Percentiles rank a stretch among this genome's conserved stretches.
Evolutionary conservation across 495 filamentous ascomycete species (phyloP).

Genomic region (Hypoxylon fuscum): DNA sequence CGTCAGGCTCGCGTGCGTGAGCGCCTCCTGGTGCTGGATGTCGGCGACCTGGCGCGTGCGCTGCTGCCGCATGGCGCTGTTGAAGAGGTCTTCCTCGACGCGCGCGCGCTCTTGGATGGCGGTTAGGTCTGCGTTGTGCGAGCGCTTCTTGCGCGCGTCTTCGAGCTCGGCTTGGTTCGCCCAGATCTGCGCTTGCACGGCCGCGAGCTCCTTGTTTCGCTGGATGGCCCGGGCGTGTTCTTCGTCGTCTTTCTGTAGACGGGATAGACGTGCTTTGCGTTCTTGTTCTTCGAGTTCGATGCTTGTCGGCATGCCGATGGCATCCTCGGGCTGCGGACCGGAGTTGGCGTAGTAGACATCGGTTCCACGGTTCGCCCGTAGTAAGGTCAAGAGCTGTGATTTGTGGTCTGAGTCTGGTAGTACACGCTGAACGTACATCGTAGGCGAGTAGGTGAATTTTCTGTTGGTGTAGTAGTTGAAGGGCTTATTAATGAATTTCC

Average conservation of each 20-base stretch:
- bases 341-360: conserved; percentile 60
- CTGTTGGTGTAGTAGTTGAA: conserved; percentile 56
- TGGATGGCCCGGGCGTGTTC: conserved; percentile 50
- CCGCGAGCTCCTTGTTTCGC: conserved; percentile 53
- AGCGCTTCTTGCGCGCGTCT: conserved; percentile 47
- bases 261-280: conserved; percentile 49
- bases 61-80: conserved; percentile 43
- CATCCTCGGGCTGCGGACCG: conserved; percentile 55
- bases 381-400: conserved; percentile 49
- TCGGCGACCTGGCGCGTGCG: conserved; percentile 42
- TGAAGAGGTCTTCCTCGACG: conserved; percentile 49
- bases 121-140: conserved; percentile 37
- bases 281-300: conserved; percentile 56
- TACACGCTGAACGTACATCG: conserved; percentile 53
- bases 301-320: conserved; percentile 53
- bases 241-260: conserved; percentile 47
- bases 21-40: conserved; percentile 48
- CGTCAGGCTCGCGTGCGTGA: conserved; percentile 51
- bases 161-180: conserved; percentile 55
- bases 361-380: conserved; percentile 52
- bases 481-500: conserved; percentile 56
- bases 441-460: conserved; percentile 54
- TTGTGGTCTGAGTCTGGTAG: conserved; percentile 45
- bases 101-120: conserved; percentile 44
- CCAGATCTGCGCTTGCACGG: conserved; percentile 55